Percentiles rank a stretch among this genome's conserved stretches.
Evolutionary conservation across 2,329 filamentous ascomycete genomes (phyloP).

Genomic region (Penicillium frequentans): DNA sequence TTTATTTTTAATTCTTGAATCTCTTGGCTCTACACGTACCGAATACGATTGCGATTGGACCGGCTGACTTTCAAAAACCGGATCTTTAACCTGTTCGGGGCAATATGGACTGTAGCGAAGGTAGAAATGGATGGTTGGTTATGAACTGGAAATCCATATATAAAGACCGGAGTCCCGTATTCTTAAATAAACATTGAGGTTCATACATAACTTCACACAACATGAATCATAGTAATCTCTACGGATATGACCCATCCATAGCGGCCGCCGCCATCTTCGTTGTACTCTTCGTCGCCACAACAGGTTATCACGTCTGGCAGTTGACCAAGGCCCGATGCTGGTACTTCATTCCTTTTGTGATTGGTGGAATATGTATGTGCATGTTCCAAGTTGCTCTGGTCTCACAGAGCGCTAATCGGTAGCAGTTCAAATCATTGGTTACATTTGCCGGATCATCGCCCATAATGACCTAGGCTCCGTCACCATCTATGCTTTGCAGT

Average conservation of each 20-base stretch:
- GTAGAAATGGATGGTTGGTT: background rate
- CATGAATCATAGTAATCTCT: constrained; percentile 24
- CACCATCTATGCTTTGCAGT: constrained; percentile 34
- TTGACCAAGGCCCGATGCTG: constrained; percentile 47
- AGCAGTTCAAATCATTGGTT: constrained; percentile 47
- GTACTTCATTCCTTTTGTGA: constrained; percentile 46
- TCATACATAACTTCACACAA: background rate
- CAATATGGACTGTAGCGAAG: background rate
- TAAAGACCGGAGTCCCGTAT: too few relatives aligned
- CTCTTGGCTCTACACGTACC: background rate
- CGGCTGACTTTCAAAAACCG: background rate
- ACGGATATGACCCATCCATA: constrained; percentile 47
- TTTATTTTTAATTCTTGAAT: too few relatives aligned
- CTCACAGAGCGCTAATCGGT: background rate
- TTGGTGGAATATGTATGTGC: constrained; percentile 41
- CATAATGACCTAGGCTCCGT: constrained; percentile 25
- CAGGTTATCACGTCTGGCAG: constrained; percentile 43
- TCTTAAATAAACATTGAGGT: too few relatives aligned
- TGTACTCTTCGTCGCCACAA: constrained; percentile 47
- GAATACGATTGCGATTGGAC: background rate
- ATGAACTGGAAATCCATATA: background rate
- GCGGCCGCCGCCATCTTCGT: constrained; percentile 49
- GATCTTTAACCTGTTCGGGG: background rate
- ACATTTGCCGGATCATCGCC: constrained; percentile 27
- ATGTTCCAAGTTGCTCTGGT: too few relatives aligned